A percentile compares a stretch with the other conserved stretches of the same genome.
Conservation (phyloP, 345 rosid genomes). For the Camelina neglecta region DNA sequence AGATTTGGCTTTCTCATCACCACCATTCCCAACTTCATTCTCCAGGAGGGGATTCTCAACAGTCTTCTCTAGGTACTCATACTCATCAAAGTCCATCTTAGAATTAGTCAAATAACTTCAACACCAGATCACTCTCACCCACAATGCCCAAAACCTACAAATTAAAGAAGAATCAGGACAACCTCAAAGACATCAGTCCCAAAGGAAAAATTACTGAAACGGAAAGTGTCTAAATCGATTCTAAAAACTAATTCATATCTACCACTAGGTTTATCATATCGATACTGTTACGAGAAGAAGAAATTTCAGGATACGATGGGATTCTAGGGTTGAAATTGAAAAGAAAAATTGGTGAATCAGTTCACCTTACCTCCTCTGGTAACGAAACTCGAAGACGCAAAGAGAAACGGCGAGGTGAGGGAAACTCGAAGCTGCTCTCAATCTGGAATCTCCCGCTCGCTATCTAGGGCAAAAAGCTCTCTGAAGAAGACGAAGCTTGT, state of each 20-base stretch:
- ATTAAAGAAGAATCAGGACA: constrained; percentile 5
- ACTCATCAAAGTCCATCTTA: constrained; percentile 92
- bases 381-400: constrained; percentile 10
- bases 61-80: constrained; percentile 85
- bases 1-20: constrained; percentile 49
- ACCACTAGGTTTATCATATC: background rate
- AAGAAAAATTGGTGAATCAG: background rate
- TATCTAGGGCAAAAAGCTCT: constrained; percentile 33
- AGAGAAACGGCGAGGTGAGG: constrained; percentile 13
- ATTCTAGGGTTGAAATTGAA: constrained; percentile 20
- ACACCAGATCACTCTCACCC: background rate
- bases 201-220: background rate
- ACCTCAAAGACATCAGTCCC: background rate
- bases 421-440: constrained; percentile 32
- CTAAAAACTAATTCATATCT: constrained; percentile 24
- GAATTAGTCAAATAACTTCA: constrained; percentile 28
- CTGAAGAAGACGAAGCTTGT: constrained; percentile 23
- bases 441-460: constrained; percentile 39
- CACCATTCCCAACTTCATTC: constrained; percentile 63
- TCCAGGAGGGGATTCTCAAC: constrained; percentile 75
- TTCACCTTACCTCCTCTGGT: constrained; percentile 17
- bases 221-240: constrained; percentile 1
- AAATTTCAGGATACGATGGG: background rate
- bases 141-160: constrained; percentile 25
- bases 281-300: background rate